Evolutionary conservation across 83 land plant species (phyloP).

Genomic region (Thuja plicata): DNA sequence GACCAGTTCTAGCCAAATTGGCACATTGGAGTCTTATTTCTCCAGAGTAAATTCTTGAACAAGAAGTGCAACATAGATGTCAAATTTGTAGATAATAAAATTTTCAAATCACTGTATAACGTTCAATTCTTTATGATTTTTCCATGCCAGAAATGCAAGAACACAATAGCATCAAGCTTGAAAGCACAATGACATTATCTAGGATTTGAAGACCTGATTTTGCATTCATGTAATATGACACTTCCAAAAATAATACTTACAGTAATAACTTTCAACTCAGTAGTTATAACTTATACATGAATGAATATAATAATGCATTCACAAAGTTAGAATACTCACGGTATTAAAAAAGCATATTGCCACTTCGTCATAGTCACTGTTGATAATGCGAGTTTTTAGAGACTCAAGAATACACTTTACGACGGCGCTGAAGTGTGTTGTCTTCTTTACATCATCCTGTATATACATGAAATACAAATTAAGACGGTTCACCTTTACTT

Average conservation of each 20-base stretch:
- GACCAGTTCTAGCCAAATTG: background rate
- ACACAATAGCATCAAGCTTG: background rate
- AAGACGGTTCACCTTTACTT: background rate
- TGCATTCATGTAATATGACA: background rate
- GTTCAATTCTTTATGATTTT: background rate
- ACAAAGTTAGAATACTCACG: conserved; percentile 39
- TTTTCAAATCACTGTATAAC: background rate
- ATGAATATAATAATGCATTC: background rate
- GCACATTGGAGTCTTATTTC: background rate
- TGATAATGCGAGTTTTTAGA: conserved; percentile 77
- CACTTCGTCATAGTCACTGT: conserved; percentile 86
- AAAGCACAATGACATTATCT: background rate
- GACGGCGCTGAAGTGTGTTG: conserved; percentile 66
- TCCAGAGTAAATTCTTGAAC: background rate
- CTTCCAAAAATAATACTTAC: background rate
- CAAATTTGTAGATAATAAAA: background rate
- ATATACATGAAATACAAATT: background rate
- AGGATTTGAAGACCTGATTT: background rate
- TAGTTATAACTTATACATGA: background rate
- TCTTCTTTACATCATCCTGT: conserved; percentile 48
- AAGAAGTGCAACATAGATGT: background rate
- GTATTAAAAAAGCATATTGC: conserved; percentile 95
- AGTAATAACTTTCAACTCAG: background rate
- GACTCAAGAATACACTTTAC: conserved; percentile 67
- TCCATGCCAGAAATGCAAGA: background rate